These are phyloP conservation scores for Triticum monococcum DNA, from an alignment of 176 grass and related monocot genomes.

Conservation along the genomic window DNA sequence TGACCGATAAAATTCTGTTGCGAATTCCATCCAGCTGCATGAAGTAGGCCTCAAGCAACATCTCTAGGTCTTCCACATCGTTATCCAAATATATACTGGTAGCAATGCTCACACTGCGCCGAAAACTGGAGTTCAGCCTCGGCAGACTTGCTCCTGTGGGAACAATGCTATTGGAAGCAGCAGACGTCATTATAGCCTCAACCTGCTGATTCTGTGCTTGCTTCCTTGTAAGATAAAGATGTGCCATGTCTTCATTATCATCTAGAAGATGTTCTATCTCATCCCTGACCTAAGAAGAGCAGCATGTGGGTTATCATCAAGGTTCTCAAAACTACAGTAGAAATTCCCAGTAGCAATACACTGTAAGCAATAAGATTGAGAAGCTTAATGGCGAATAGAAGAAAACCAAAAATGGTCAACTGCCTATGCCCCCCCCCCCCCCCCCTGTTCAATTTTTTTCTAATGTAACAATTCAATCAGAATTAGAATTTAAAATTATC, in stretches of 20 bases:
- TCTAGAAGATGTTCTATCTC: conserved; percentile 99
- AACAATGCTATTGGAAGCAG: conserved; percentile 79
- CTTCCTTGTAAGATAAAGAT: conserved; percentile 96
- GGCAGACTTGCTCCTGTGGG: conserved; percentile 39
- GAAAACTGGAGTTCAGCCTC: conserved; percentile 64
- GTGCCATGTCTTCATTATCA: conserved; percentile 93
- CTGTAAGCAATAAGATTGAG: not conserved
- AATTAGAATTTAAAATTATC: not conserved
- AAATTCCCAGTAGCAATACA: not conserved
- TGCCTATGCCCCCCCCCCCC: not conserved
- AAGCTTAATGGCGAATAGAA: not conserved
- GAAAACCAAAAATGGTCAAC: not conserved
- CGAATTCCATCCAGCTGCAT: conserved; percentile 98
- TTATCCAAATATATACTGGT: conserved; percentile 89
- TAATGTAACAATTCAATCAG: not conserved
- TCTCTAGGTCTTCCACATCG: conserved; percentile 95
- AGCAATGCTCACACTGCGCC: conserved; percentile 68
- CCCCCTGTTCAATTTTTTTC: not conserved
- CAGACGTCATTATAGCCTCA: conserved; percentile 78
- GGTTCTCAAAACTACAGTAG: not conserved
- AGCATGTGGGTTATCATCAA: conserved; percentile 24
- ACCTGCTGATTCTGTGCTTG: conserved; percentile 90
- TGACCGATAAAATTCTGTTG: conserved; percentile 97
- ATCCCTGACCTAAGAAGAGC: conserved; percentile 73
- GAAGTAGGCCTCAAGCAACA: conserved; percentile 99